A percentile compares a stretch with the other conserved stretches of the same genome.
phyloP scores from a whole-genome alignment of 2,329 filamentous ascomycete species.

The Aaosphaeria arxii region DNA sequence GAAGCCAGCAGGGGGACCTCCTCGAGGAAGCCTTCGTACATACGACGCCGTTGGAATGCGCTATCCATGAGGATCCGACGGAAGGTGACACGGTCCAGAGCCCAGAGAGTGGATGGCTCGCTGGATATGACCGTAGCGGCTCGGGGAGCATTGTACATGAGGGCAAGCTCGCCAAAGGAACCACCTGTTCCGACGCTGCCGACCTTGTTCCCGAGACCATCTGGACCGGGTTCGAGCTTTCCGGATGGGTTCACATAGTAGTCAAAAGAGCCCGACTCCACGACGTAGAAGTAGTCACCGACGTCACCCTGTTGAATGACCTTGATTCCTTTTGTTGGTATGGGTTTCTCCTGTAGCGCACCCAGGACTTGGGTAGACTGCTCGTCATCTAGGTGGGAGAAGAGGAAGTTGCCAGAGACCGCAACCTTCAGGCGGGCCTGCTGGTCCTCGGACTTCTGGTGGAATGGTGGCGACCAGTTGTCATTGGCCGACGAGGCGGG shows the following conservation, averaged over 20 bases:
- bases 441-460: slow-evolving; percentile 81
- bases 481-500: slow-evolving; percentile 79
- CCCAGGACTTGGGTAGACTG: slow-evolving; percentile 83
- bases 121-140: slow-evolving; percentile 89
- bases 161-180: slow-evolving; percentile 91
- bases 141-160: slow-evolving; percentile 98
- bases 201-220: slow-evolving; percentile 82
- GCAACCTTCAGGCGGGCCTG: slow-evolving; percentile 73
- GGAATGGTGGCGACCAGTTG: slow-evolving; percentile 85
- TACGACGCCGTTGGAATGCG: slow-evolving; percentile 89
- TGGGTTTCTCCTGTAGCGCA: slow-evolving; percentile 89
- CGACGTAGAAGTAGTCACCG: slow-evolving; percentile 96
- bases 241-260: slow-evolving; percentile 83
- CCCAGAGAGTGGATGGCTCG: slow-evolving; percentile 84
- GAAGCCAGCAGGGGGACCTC: slow-evolving; percentile 83
- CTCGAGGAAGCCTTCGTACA: slow-evolving; percentile 96
- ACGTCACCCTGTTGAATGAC: slow-evolving; percentile 95
- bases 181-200: slow-evolving; percentile 80
- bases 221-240: slow-evolving; percentile 71
- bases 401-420: slow-evolving; percentile 88
- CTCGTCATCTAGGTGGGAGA: slow-evolving; percentile 91
- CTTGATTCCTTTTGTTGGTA: slow-evolving; percentile 85
- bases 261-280: slow-evolving; percentile 87
- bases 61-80: slow-evolving; percentile 98
- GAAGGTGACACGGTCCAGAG: slow-evolving; percentile 92